A percentile compares a stretch with the other conserved stretches of the same genome.
These are phyloP conservation scores for Diutina mesorugosa DNA, from an alignment of 1,139 yeast species.

Conservation along the genomic window DNA sequence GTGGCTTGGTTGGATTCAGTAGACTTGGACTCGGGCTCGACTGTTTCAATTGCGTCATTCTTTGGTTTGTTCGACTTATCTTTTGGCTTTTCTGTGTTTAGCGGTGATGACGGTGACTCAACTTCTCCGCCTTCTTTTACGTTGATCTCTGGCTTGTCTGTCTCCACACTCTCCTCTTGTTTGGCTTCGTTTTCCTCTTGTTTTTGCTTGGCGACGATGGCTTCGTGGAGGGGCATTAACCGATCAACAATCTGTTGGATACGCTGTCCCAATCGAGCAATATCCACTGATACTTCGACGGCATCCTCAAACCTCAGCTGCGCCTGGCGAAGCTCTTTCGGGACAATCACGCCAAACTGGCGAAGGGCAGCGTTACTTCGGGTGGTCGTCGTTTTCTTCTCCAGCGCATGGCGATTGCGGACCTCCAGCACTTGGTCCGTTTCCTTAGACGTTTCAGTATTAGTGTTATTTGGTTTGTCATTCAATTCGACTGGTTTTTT, in stretches of 20 bases:
- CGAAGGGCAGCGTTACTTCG: slow-evolving; percentile 22
- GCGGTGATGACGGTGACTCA: no score
- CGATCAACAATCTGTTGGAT: not conserved
- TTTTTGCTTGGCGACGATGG: no score
- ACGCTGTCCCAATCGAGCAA: not conserved
- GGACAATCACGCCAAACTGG: slow-evolving; percentile 41
- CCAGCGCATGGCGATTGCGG: not conserved
- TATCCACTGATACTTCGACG: not conserved
- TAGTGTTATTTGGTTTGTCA: not conserved
- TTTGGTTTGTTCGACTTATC: no score
- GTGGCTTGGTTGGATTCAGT: no score
- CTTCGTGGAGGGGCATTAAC: not conserved
- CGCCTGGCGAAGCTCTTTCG: slow-evolving; percentile 25
- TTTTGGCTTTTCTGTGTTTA: no score
- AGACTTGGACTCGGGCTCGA: no score
- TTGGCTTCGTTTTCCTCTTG: no score
- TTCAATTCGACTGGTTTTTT: not conserved
- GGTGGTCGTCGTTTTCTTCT: not conserved
- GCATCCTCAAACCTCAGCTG: slow-evolving; percentile 24
- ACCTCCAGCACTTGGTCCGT: not conserved
- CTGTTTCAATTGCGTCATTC: no score
- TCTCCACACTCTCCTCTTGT: no score
- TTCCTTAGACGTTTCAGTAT: not conserved
- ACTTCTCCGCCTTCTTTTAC: no score
- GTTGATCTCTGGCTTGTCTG: no score